These are phyloP conservation scores for Gymnopilus dilepis DNA, from an alignment of 768 basidiomycete species.

Conservation along the genomic window DNA sequence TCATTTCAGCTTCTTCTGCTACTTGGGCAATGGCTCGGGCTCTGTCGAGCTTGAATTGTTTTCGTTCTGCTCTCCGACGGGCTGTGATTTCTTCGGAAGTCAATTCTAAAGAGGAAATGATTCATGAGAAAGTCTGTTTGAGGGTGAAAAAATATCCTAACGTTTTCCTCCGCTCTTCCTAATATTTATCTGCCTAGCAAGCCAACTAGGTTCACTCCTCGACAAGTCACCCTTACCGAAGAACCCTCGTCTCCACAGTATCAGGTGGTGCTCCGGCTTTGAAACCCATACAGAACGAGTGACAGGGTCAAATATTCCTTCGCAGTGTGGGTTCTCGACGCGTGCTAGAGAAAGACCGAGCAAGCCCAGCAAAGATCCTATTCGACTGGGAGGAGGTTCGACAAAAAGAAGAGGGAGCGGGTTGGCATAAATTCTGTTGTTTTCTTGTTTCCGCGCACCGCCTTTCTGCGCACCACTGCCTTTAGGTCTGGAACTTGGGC, in stretches of 20 bases:
- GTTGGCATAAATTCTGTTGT: constrained; percentile 69
- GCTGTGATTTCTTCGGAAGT: constrained; percentile 94
- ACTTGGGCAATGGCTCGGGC: constrained; percentile 86
- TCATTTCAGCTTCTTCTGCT: constrained; percentile 77
- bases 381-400: constrained; percentile 46
- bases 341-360: constrained; percentile 64
- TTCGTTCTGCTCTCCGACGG: constrained; percentile 83
- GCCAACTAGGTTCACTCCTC: constrained; percentile 95
- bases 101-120: constrained; percentile 50
- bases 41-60: constrained; percentile 92
- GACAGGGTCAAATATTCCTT: constrained; percentile 75
- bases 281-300: constrained; percentile 92
- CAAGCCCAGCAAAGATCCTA: constrained; percentile 53
- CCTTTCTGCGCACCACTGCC: constrained; percentile 47
- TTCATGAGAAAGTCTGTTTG: not conserved
- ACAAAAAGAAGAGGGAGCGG: constrained; percentile 68
- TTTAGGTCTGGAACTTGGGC: constrained; percentile 43
- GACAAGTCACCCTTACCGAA: constrained; percentile 97
- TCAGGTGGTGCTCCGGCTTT: constrained; percentile 60
- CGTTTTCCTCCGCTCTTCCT: constrained; percentile 63
- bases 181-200: constrained; percentile 75
- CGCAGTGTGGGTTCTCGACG: constrained; percentile 73
- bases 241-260: constrained; percentile 90
- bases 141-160: constrained; percentile 37
- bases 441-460: constrained; percentile 61